A percentile compares a stretch with the other conserved stretches of the same genome.
phyloP scores from a whole-genome alignment of 1,284 basidiomycete species.

The Malassezia brasiliensis region DNA sequence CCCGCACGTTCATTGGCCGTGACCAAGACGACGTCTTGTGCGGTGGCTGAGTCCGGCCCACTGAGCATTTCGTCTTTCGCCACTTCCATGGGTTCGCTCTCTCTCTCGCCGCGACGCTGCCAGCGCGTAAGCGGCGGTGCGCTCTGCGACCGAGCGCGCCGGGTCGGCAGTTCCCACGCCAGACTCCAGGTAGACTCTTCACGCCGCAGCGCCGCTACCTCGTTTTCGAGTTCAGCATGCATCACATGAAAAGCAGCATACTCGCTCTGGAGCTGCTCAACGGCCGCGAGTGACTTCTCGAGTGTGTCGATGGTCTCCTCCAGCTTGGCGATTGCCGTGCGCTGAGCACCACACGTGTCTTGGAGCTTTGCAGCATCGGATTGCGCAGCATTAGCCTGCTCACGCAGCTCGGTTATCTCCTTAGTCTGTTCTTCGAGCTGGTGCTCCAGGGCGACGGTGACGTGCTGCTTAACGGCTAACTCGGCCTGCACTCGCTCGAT shows the following conservation, averaged over 20 bases:
- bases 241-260: slow-evolving; percentile 4
- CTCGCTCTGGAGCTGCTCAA: slow-evolving; percentile 5
- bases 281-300: slow-evolving; percentile 3
- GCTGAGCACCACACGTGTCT: slow-evolving; percentile 8
- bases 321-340: slow-evolving; percentile 6
- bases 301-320: slow-evolving; percentile 4
- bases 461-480: not conserved
- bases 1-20: not conserved
- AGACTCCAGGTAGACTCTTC: too few relatives aligned
- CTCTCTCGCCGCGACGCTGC: too few relatives aligned
- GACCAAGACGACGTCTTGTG: not conserved
- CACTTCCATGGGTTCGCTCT: too few relatives aligned
- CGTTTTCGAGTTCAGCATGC: slow-evolving; percentile 5
- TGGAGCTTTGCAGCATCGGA: not conserved
- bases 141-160: too few relatives aligned
- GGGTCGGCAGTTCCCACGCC: too few relatives aligned
- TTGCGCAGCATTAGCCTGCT: not conserved
- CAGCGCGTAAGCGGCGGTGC: too few relatives aligned
- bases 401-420: not conserved
- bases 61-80: too few relatives aligned
- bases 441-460: not conserved
- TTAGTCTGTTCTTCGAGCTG: not conserved
- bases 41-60: too few relatives aligned
- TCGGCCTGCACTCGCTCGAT: not conserved
- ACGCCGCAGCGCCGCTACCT: too few relatives aligned